Conservation (phyloP, 1,284 basidiomycete genomes). For the Pascua guehoae region DNA sequence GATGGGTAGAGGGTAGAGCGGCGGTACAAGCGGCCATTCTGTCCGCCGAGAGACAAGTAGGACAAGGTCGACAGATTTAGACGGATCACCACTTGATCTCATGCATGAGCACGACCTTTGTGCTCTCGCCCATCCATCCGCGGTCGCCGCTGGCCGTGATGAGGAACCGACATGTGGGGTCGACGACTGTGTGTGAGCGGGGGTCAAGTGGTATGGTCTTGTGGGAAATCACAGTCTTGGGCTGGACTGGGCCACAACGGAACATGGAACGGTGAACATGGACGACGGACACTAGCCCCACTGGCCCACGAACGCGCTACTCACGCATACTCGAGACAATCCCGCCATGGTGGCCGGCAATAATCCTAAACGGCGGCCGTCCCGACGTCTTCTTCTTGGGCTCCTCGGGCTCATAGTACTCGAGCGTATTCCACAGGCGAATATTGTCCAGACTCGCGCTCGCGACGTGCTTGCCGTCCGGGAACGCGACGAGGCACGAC, state of each 20-base stretch:
- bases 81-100: conserved; percentile 62
- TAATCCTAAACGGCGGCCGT: conserved; percentile 81
- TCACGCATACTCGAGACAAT: conserved; percentile 83
- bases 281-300: no score
- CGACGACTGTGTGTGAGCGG: conserved; percentile 62
- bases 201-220: no score
- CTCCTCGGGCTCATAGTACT: conserved; percentile 63
- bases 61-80: background rate
- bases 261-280: no score
- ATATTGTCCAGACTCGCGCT: conserved; percentile 92
- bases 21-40: background rate
- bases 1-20: background rate
- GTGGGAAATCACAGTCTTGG: no score
- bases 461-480: conserved; percentile 83
- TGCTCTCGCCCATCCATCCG: conserved; percentile 86
- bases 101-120: conserved; percentile 81
- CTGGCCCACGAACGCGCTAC: conserved; percentile 34
- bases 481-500: conserved; percentile 82
- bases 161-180: conserved; percentile 77
- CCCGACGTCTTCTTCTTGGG: conserved; percentile 54
- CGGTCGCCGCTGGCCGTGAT: conserved; percentile 89
- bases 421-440: conserved; percentile 85
- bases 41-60: background rate
- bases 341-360: conserved; percentile 93
- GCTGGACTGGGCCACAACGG: no score